Conservation (phyloP, 2,329 filamentous ascomycete genomes). For the Fusarium sterilihyphosum region DNA sequence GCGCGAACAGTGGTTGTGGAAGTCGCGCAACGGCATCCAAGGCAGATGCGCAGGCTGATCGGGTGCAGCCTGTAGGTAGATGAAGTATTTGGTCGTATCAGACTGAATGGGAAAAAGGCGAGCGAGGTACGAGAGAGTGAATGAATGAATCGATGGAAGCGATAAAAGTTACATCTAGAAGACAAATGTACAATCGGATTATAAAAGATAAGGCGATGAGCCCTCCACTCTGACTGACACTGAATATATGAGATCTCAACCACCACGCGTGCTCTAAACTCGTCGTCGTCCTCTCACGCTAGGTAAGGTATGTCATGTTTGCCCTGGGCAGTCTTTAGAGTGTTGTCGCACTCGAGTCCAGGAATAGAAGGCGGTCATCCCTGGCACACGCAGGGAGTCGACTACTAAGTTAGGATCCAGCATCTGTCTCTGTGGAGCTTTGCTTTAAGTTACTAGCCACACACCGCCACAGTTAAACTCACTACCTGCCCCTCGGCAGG, state of each 20-base stretch:
- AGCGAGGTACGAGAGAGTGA: not conserved
- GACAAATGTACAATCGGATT: not conserved
- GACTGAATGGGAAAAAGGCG: slow-evolving; percentile 6
- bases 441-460: slow-evolving; percentile 20
- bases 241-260: slow-evolving; percentile 14
- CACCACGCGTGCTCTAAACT: slow-evolving; percentile 24
- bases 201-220: not conserved
- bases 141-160: not conserved
- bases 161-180: slow-evolving; percentile 2
- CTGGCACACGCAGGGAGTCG: slow-evolving; percentile 24
- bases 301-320: slow-evolving; percentile 38
- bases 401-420: not conserved
- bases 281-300: slow-evolving; percentile 31
- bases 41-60: slow-evolving; percentile 37
- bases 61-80: slow-evolving; percentile 18
- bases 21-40: slow-evolving; percentile 44
- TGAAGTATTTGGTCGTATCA: slow-evolving; percentile 1
- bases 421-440: not conserved
- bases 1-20: slow-evolving; percentile 21
- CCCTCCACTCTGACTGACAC: not conserved
- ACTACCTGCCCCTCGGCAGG: slow-evolving; percentile 2
- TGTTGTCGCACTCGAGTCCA: slow-evolving; percentile 12
- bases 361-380: slow-evolving; percentile 38
- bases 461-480: slow-evolving; percentile 21
- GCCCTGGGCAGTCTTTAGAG: slow-evolving; percentile 8